Conservation (phyloP, 1,139 yeast genomes). For the Candida pseudoviswanathii region DNA sequence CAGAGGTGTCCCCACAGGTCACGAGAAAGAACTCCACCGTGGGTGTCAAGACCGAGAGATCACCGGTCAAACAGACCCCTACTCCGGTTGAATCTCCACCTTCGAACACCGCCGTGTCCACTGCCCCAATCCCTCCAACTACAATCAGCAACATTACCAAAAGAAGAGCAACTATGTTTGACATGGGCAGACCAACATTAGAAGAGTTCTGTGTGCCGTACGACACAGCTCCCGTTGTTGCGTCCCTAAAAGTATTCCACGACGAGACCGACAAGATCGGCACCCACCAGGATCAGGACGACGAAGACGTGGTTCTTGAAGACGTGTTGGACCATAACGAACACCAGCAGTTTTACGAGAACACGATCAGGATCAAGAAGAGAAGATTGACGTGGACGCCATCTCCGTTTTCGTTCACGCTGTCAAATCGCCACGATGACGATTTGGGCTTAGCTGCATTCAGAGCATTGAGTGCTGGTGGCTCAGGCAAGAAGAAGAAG, state of each 20-base stretch:
- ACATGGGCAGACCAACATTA: constrained; percentile 50
- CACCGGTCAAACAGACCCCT: constrained; percentile 1
- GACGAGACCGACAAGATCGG: constrained; percentile 10
- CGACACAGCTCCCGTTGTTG: constrained; percentile 59
- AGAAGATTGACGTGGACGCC: constrained; percentile 8
- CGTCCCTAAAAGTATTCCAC: constrained; percentile 44
- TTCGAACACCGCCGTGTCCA: background rate
- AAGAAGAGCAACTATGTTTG: constrained; percentile 52
- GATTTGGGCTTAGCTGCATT: constrained; percentile 74
- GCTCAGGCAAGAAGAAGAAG: constrained; percentile 39
- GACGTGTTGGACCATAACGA: constrained; percentile 30
- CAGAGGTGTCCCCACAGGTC: background rate
- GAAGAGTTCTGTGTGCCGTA: constrained; percentile 57
- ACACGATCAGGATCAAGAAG: background rate
- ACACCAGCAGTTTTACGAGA: background rate
- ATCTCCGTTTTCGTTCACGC: constrained; percentile 30
- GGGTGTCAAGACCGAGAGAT: background rate
- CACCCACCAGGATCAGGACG: constrained; percentile 50
- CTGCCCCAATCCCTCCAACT: background rate
- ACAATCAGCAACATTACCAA: constrained; percentile 27
- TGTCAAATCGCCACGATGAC: constrained; percentile 15
- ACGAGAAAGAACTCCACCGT: background rate
- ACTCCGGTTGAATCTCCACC: constrained; percentile 1
- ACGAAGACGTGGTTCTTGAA: constrained; percentile 34
- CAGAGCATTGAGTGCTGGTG: constrained; percentile 32